phyloP scores from a whole-genome alignment of 441 rosid species.

The Gossypium armourianum region DNA sequence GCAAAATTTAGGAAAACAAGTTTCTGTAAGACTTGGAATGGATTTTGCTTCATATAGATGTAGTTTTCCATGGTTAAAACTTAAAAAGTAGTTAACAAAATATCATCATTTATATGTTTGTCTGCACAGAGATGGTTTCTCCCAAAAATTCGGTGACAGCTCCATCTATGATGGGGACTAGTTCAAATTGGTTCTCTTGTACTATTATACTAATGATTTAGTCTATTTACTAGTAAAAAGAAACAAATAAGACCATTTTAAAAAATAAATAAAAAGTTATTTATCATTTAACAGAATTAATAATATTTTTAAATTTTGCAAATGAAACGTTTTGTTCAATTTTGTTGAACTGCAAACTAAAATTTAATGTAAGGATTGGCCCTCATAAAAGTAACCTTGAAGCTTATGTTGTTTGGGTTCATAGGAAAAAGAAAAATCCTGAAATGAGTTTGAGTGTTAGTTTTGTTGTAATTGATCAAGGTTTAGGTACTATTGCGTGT shows the following conservation, averaged over 20 bases:
- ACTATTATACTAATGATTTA: not conserved
- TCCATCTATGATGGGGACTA: not conserved
- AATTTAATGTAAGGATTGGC: not conserved
- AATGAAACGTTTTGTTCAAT: not conserved
- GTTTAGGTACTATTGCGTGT: not conserved
- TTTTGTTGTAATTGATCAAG: not conserved
- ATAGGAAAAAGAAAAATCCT: not conserved
- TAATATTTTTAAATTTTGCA: not conserved
- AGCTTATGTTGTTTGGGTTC: not conserved
- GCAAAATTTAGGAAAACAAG: not conserved
- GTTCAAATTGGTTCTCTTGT: not conserved
- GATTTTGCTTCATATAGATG: not conserved
- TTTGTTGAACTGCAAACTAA: not conserved
- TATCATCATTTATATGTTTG: not conserved
- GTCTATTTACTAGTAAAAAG: not conserved
- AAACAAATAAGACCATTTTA: not conserved
- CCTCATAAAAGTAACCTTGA: not conserved
- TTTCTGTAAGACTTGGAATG: not conserved
- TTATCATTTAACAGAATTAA: not conserved
- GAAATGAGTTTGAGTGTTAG: not conserved
- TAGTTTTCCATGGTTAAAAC: not conserved
- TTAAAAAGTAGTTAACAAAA: not conserved
- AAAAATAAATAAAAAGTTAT: not conserved
- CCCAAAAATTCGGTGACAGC: not conserved
- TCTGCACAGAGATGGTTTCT: not conserved